Evolutionary conservation across 2,329 filamentous ascomycete species (phyloP).

Genomic region (Pseudogymnoascus sp.): DNA sequence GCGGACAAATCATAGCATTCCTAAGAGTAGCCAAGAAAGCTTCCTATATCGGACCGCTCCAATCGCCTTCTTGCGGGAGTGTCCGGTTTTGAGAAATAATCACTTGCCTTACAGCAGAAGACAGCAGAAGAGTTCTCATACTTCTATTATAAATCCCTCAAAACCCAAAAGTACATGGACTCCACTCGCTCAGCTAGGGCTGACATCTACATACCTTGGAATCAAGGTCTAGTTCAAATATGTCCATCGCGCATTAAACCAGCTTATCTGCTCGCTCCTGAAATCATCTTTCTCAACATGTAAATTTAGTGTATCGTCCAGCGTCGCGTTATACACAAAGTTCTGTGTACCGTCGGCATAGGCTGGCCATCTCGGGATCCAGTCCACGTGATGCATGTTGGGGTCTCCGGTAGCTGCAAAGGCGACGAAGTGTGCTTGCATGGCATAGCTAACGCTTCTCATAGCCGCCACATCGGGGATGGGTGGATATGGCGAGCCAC

Average conservation of each 20-base stretch:
- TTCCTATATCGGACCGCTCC: background rate
- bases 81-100: background rate
- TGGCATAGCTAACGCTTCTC: constrained; percentile 12
- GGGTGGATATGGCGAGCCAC: constrained; percentile 8
- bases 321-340: constrained; percentile 11
- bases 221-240: constrained; percentile 21
- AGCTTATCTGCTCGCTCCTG: background rate
- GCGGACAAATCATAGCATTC: background rate
- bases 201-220: background rate
- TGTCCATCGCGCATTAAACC: constrained; percentile 39
- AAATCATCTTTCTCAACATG: constrained; percentile 10
- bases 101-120: too few relatives aligned
- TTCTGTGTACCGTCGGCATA: background rate
- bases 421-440: constrained; percentile 11
- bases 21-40: background rate
- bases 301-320: constrained; percentile 8
- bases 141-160: background rate
- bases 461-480: constrained; percentile 11
- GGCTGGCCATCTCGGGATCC: constrained; percentile 5
- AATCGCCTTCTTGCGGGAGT: too few relatives aligned
- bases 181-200: background rate
- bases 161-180: background rate
- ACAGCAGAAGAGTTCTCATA: background rate
- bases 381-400: constrained; percentile 8
- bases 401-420: constrained; percentile 10